phyloP scores from a whole-genome alignment of 192 early-diverging fungal genomes.

The Umbelopsis isabellina region DNA sequence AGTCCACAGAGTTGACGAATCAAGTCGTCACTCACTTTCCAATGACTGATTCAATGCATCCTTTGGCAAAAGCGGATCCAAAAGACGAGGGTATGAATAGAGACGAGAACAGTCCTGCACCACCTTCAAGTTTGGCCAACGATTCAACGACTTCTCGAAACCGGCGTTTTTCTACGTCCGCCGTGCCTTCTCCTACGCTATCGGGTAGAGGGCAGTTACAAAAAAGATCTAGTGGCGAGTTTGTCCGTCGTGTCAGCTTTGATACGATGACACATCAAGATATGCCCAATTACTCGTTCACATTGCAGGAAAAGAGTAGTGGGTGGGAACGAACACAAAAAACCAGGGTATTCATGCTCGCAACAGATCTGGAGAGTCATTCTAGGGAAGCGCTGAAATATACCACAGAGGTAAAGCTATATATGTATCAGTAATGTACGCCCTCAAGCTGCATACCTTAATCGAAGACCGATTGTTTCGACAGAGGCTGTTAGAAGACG shows the following conservation, averaged over 20 bases:
- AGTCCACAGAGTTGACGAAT: too few species aligned
- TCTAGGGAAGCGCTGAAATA: constrained; percentile 42
- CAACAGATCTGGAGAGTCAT: constrained; percentile 46
- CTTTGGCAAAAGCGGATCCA: not conserved
- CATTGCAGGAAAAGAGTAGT: constrained; percentile 41
- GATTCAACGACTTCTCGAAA: not conserved
- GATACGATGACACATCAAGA: constrained; percentile 26
- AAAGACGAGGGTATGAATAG: not conserved
- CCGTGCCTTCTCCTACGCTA: not conserved
- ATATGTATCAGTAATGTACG: not conserved
- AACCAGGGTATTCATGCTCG: constrained; percentile 41
- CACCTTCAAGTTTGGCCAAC: not conserved
- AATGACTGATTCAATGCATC: not conserved
- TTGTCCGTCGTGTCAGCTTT: constrained; percentile 25
- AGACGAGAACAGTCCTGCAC: not conserved
- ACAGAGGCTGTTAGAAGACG: constrained; percentile 47
- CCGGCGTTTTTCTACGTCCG: constrained; percentile 6
- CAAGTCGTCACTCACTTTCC: not conserved
- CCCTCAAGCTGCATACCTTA: not conserved
- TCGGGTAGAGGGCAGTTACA: not conserved
- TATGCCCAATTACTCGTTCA: constrained; percentile 40
- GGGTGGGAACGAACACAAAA: constrained; percentile 31
- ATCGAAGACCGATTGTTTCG: constrained; percentile 1
- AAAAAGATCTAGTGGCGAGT: not conserved
- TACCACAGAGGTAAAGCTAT: constrained; percentile 33